Evolutionary conservation across 805 yeast species (phyloP).

Genomic region (Metschnikowia corniflorae): DNA sequence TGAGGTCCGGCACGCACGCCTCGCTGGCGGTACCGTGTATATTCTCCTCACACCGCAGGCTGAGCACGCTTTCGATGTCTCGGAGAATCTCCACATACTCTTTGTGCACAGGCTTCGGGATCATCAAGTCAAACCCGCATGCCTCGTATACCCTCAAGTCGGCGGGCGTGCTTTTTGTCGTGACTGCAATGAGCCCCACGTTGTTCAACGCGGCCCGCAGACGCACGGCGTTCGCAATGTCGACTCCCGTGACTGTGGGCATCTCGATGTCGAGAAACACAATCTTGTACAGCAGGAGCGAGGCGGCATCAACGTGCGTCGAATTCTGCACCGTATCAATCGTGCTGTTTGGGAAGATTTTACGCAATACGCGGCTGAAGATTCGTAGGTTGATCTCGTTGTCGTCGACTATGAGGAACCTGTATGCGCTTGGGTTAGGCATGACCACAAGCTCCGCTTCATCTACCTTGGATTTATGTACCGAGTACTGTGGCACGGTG

Average conservation of each 20-base stretch:
- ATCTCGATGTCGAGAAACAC: constrained; percentile 44
- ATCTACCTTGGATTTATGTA: constrained; percentile 3
- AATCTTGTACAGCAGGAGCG: constrained; percentile 16
- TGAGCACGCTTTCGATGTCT: constrained; percentile 18
- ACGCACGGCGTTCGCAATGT: constrained; percentile 26
- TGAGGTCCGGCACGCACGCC: too few species aligned
- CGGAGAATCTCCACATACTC: constrained; percentile 18
- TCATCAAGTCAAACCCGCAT: constrained; percentile 40
- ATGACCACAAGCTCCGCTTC: constrained; percentile 4
- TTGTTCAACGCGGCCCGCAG: constrained; percentile 13
- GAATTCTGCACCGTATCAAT: constrained; percentile 30
- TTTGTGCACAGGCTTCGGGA: constrained; percentile 36
- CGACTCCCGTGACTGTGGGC: constrained; percentile 41
- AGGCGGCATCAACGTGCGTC: constrained; percentile 25
- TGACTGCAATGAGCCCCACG: constrained; percentile 39
- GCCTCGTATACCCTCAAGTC: constrained; percentile 30
- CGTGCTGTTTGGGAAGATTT: constrained; percentile 32
- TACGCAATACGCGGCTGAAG: constrained; percentile 28
- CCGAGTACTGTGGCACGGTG: constrained; percentile 8
- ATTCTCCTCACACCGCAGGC: constrained; percentile 3
- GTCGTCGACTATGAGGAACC: constrained; percentile 38
- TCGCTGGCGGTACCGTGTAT: constrained; percentile 1
- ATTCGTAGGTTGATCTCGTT: constrained; percentile 39
- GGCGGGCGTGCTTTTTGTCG: constrained; percentile 28
- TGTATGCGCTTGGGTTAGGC: constrained; percentile 15